Base-by-base conservation (phyloP, 805 yeast species). In the Candida hungchunana region DNA sequence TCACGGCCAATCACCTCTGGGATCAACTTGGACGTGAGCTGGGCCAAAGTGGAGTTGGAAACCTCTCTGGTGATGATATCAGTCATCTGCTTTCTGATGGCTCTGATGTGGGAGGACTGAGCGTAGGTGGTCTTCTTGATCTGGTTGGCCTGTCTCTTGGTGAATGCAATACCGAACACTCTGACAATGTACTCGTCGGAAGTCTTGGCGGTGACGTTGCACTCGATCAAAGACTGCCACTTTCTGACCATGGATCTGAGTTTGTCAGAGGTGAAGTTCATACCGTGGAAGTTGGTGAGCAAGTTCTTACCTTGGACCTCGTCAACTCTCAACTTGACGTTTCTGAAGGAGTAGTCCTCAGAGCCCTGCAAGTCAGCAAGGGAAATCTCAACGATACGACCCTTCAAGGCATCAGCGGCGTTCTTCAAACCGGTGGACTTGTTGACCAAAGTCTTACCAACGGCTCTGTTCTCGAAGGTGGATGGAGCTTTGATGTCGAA, bases 1-100 rank as follows among this genome's bases (percentile, higher is more conserved):
- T 90, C 97, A 73, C 95, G 90, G 67, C 96, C 95, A 68, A 89
- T 89, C 57, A 90, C 96, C 77, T 89, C 97, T 66, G 97, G 97
- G 61, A 89, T 89, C 75, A 89, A 85, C 79, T 90, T 89, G 64
- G 94, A 78, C 58, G 95, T 87, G 68, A 89, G 84, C 76, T 89
- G 97, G 66, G 96, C 86, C 66, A 89, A 80, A 55, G 97, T 89
- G 51, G 85, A 85, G 79, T 82, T 82, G 53, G 93, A 76, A 55
- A 89, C 96, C 77, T 89, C 97, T 72, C 94, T 87, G 69, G 84
- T 79, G 86, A 89, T 86, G 71, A 89, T 86, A 68, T 90, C 97
- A 60, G 76, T 72, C 87, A 89, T 88, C 79, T 83, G 87, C 76
- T 89, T 89, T 81, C 97, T 85, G 42, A 43, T 40, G 40, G 43